Evolutionary conservation across 1,139 yeast species (phyloP).

Genomic region (Lodderomyces elongisporus): DNA sequence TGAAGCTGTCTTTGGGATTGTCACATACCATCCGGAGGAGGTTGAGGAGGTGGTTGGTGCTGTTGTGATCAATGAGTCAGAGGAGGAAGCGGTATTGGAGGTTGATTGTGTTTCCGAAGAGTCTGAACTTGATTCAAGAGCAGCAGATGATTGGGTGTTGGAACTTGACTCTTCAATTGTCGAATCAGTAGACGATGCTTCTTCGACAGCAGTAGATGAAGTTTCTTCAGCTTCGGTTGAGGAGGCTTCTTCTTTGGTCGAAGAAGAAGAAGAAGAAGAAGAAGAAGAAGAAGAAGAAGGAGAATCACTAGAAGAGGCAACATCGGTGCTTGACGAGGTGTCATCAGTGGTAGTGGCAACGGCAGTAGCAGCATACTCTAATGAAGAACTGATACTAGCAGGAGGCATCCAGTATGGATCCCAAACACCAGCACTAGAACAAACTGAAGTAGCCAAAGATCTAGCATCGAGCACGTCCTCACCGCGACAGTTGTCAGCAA

Average conservation of each 20-base stretch:
- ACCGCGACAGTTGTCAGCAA: conserved; percentile 28
- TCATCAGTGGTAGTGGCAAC: too few relatives aligned
- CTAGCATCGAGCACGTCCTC: conserved; percentile 34
- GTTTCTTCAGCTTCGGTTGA: conserved; percentile 1
- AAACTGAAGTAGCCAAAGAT: conserved; percentile 34
- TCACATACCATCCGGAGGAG: background rate
- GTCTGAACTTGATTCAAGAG: background rate
- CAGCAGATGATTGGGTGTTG: background rate
- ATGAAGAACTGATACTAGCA: conserved; percentile 27
- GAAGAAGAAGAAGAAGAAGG: too few relatives aligned
- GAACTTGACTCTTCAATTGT: conserved; percentile 6
- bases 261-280: too few relatives aligned
- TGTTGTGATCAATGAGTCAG: conserved; percentile 1
- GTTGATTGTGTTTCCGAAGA: background rate
- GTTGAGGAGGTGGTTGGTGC: background rate
- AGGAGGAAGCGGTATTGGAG: too few relatives aligned
- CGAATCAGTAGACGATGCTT: background rate
- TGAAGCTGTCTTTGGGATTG: conserved; percentile 27
- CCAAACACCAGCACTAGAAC: conserved; percentile 40
- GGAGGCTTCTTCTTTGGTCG: background rate
- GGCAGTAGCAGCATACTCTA: conserved; percentile 27
- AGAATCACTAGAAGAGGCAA: too few relatives aligned
- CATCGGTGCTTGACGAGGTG: too few relatives aligned
- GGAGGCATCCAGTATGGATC: conserved; percentile 36
- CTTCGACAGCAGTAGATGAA: background rate